Conservation (phyloP, 1,284 basidiomycete species). For the Cutaneotrichosporon cyanovorans region DNA sequence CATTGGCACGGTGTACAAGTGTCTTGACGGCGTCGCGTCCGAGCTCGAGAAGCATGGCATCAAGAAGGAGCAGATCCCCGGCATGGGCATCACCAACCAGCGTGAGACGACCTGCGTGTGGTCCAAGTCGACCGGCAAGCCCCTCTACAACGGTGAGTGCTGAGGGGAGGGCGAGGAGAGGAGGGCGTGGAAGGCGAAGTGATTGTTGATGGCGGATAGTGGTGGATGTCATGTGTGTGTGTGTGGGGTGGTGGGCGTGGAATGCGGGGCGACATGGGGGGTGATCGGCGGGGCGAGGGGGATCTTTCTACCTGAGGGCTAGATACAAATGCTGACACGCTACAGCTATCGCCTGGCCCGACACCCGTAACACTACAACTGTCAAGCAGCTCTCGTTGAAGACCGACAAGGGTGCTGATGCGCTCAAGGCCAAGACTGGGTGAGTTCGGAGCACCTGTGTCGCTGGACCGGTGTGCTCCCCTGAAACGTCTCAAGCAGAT, state of each 20-base stretch:
- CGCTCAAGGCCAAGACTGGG: constrained; percentile 15
- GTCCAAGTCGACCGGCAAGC: constrained; percentile 81
- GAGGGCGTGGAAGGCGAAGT: too few species aligned
- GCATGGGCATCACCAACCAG: constrained; percentile 95
- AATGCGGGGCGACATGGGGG: too few species aligned
- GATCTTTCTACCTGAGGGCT: too few species aligned
- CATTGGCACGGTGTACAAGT: constrained; percentile 65
- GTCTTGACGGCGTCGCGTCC: constrained; percentile 66
- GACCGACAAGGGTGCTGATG: constrained; percentile 6
- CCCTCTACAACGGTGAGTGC: constrained; percentile 71
- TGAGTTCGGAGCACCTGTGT: too few species aligned
- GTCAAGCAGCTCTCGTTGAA: constrained; percentile 10
- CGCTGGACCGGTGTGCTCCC: too few species aligned
- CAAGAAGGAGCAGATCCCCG: constrained; percentile 75
- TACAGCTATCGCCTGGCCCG: constrained; percentile 87
- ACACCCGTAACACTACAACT: constrained; percentile 58
- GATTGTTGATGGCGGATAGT: too few species aligned
- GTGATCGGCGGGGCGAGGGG: too few species aligned
- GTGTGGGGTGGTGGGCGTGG: not conserved
- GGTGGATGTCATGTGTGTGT: too few species aligned
- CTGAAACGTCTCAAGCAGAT: too few species aligned
- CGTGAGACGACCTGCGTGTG: constrained; percentile 93
- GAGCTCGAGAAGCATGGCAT: constrained; percentile 63
- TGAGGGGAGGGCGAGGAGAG: too few species aligned
- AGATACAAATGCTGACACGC: too few species aligned